A percentile compares a stretch with the other conserved stretches of the same genome.
Evolutionary conservation across 179 eudicot genomes (phyloP).

Genomic region (Beta macrorhiza): DNA sequence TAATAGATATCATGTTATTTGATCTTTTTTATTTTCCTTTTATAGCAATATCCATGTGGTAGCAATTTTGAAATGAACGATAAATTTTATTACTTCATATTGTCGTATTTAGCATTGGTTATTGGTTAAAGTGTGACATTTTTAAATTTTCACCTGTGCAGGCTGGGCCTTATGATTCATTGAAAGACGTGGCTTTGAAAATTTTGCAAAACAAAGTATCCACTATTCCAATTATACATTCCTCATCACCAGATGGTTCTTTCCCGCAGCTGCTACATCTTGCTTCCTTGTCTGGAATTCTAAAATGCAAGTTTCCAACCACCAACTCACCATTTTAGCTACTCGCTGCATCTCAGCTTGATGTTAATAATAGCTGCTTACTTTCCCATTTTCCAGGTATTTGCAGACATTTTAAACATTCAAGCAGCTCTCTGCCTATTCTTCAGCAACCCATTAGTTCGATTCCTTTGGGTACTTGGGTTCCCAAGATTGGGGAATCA

Average conservation of each 20-base stretch:
- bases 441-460: conserved; percentile 58
- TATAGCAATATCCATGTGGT: background rate
- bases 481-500: conserved; percentile 78
- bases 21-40: background rate
- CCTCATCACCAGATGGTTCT: conserved; percentile 46
- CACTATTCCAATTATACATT: conserved; percentile 54
- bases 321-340: background rate
- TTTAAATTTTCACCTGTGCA: conserved; percentile 25
- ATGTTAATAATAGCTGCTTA: conserved; percentile 1
- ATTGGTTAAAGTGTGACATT: too few relatives aligned
- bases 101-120: background rate
- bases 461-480: conserved; percentile 91
- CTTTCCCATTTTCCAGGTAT: conserved; percentile 35
- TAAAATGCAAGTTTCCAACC: conserved; percentile 37
- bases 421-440: conserved; percentile 46
- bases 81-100: background rate
- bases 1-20: background rate
- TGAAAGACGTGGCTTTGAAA: conserved; percentile 70
- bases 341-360: conserved; percentile 12
- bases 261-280: conserved; percentile 51
- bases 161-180: conserved; percentile 75
- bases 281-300: conserved; percentile 52
- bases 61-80: background rate
- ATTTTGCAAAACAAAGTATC: conserved; percentile 67
- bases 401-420: conserved; percentile 51